Evolutionary conservation across 2,329 filamentous ascomycete species (phyloP), one percentile per base, ranked within the genome.

Genomic region (Epichloe bromicola): DNA sequence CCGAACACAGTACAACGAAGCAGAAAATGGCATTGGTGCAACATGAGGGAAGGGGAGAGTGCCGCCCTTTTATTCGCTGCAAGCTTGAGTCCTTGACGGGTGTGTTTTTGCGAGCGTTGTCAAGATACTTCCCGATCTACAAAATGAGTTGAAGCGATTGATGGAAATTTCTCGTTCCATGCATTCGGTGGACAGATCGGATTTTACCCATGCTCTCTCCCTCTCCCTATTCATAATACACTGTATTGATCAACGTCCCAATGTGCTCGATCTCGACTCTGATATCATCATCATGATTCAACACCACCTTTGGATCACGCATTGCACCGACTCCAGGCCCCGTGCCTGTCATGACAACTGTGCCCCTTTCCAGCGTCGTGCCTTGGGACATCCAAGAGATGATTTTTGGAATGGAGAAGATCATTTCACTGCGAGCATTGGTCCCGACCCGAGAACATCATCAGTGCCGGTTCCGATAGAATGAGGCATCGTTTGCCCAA

Each of bases 291-390:
- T 63, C 65, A 45, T 65, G 53, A 14, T 59, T 61, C 39, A 72
- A 52, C 6, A 62, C 63, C 20, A 70, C 59, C 47, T 69, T 69
- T 0, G 69, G 68, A 33, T 65, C 63, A 36, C 66, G 61, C 57
- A 67, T 66, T 3, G 65, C 63, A 5, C 71, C 71, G 17, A 74
- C 70, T 8, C 23, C 71, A 0, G 66, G 63, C 0, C 65, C 65
- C 66, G 80, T 83, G 53, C 80, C 80, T 5, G 79, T 83, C 58
- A 82, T 80, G 52, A 84, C 79, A 40, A 83, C 46, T 60, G 82
- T 78, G 7, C 79, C 80, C 2, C 74, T 75, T 48, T 79, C 60
- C 47, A 83, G 63, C 1, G 80, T 83, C 11, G 77, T 80, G 12
- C 79, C 79, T 56, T 73, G 72, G 57, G 75, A 79, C 34, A 82